Conservation (phyloP, 129 eudicot genomes). For the Flaveria robusta region DNA sequence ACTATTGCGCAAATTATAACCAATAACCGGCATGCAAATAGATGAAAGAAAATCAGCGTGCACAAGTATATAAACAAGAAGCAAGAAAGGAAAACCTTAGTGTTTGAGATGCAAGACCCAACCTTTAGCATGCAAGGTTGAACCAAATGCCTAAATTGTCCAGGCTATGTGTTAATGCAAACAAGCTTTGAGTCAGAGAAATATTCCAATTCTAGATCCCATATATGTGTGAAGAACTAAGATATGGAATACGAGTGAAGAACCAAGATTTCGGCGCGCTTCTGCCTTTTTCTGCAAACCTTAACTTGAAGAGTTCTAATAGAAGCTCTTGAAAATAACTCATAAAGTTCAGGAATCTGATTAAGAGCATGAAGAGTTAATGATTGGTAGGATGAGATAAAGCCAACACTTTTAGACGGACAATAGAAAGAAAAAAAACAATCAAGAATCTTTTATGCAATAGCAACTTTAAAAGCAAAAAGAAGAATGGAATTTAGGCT, state of each 20-base stretch:
- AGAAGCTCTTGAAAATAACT: background rate
- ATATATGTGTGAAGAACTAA: background rate
- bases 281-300: background rate
- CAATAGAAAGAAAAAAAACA: background rate
- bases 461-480: background rate
- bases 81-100: constrained; percentile 15
- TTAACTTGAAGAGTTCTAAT: background rate
- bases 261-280: background rate
- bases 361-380: background rate
- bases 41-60: background rate
- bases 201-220: background rate
- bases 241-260: background rate
- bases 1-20: background rate
- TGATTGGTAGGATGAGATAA: constrained; percentile 5
- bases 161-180: background rate
- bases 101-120: constrained; percentile 1
- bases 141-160: constrained; percentile 1
- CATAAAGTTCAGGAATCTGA: background rate
- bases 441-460: background rate
- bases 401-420: background rate
- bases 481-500: background rate
- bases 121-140: constrained; percentile 15
- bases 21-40: background rate
- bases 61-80: constrained; percentile 1
- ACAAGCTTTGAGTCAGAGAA: background rate